Evolutionary conservation across 257 asterid genomes (phyloP), one percentile per base, ranked within the genome.

Genomic region (Dorcoceras hygrometricum): DNA sequence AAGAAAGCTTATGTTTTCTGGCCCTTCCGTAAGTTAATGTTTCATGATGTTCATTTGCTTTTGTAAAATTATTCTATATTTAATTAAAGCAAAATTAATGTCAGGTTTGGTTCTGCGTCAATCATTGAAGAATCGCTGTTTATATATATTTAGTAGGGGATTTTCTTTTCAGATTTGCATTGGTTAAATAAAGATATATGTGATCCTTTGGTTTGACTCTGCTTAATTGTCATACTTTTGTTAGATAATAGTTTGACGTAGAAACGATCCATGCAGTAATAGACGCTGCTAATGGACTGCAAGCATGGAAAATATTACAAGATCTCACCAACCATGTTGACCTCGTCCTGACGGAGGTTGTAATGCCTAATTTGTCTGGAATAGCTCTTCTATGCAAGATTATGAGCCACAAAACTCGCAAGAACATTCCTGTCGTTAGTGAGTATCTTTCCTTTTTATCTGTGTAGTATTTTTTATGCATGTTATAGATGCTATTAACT

Each of bases 291-390:
- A 86, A 83, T 76, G 98, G 96, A 76, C 66, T 81, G 72, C 90
- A 89, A 81, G 98, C 97, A 28, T 89, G 97, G 97, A 87, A 82
- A 80, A 72, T 89, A 66, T 75, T 92, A 65, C 95, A 83, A 83
- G 89, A 89, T 80, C 73, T 83, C 64, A 80, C 75, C 72, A 83
- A 77, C 77, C 97, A 83, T 46, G 72, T 92, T 56, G 96, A 92
- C 81, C 77, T 89, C 63, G 88, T 92, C 69, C 75, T 92, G 68
- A 82, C 91, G 53, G 98, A 89, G 82, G 94, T 86, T 39, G 95
- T 79, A 69, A 84, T 85, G 87, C 97, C 97, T 23, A 65, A 76
- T 71, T 34, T 92, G 76, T 87, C 95, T 14, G 97, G 98, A 60
- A 59, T 89, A 73, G 84, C 82, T 72, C 97, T 92, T 76, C 80